Conservation (phyloP, 2,329 filamentous ascomycete genomes). For the Alternaria conjuncta region DNA sequence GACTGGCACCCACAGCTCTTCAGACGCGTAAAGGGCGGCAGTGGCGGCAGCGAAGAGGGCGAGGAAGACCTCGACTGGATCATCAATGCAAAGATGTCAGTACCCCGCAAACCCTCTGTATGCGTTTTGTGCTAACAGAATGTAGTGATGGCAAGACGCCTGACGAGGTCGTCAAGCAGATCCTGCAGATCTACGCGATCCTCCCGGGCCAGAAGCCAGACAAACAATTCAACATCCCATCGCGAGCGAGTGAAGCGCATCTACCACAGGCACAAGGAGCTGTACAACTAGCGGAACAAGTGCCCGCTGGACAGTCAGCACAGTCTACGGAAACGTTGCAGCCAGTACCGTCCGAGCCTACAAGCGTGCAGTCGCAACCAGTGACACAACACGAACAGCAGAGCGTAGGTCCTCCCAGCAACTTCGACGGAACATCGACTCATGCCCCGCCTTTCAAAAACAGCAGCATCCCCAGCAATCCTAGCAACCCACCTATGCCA, state of each 20-base stretch:
- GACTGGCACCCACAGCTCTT: constrained; percentile 93
- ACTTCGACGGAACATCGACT: constrained; percentile 60
- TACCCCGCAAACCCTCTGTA: background rate
- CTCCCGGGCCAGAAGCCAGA: constrained; percentile 73
- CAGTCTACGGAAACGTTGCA: constrained; percentile 6
- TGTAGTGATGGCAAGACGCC: constrained; percentile 66
- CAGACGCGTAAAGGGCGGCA: constrained; percentile 72
- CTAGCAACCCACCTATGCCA: constrained; percentile 5
- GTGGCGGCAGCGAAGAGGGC: constrained; percentile 75
- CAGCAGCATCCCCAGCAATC: constrained; percentile 7
- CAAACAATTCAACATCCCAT: constrained; percentile 63
- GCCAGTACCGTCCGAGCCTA: constrained; percentile 7
- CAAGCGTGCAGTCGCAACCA: constrained; percentile 6
- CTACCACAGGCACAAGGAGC: constrained; percentile 13
- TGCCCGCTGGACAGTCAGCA: constrained; percentile 11
- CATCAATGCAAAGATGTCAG: constrained; percentile 83
- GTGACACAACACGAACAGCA: constrained; percentile 23
- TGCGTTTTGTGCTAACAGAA: constrained; percentile 8
- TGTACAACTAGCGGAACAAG: constrained; percentile 7
- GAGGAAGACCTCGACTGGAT: constrained; percentile 96
- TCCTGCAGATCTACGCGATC: constrained; percentile 85
- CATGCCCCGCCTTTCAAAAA: constrained; percentile 15
- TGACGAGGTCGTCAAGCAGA: constrained; percentile 77
- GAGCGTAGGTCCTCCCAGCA: constrained; percentile 58
- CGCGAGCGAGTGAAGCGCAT: constrained; percentile 46